Evolutionary conservation across 805 yeast genomes (phyloP).

Genomic region (Saccharomycopsis schoenii): DNA sequence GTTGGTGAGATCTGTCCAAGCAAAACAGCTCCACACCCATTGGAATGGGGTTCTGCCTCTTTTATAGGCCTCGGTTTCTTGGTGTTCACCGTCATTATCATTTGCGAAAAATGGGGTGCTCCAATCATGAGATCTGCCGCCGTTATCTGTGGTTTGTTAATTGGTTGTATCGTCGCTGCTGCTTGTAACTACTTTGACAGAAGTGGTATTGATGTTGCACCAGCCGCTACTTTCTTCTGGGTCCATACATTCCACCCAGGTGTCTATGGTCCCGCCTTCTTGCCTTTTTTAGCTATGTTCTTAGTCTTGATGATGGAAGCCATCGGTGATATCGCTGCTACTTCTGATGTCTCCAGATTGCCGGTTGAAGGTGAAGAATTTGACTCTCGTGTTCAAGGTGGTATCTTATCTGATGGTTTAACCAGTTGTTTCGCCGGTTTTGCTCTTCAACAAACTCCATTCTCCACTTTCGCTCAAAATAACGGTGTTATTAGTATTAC

Average conservation of each 20-base stretch:
- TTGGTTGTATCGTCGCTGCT: constrained; percentile 89
- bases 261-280: constrained; percentile 76
- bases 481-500: constrained; percentile 92
- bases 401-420: constrained; percentile 80
- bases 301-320: constrained; percentile 84
- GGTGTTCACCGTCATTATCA: constrained; percentile 62
- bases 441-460: constrained; percentile 66
- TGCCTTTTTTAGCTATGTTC: constrained; percentile 79
- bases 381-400: constrained; percentile 88
- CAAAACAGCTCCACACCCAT: constrained; percentile 42
- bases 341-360: constrained; percentile 80
- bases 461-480: constrained; percentile 90
- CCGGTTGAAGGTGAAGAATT: constrained; percentile 75
- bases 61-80: constrained; percentile 82
- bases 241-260: constrained; percentile 68
- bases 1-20: constrained; percentile 37
- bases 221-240: constrained; percentile 81
- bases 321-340: constrained; percentile 90
- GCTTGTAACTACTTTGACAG: constrained; percentile 74
- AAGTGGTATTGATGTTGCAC: constrained; percentile 53
- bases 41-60: constrained; percentile 78
- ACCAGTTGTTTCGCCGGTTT: constrained; percentile 54
- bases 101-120: constrained; percentile 82
- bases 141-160: constrained; percentile 71
- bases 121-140: constrained; percentile 95